These are phyloP conservation scores for Pseudopithomyces chartarum DNA, from an alignment of 2,329 filamentous ascomycete species.

Conservation along the genomic window DNA sequence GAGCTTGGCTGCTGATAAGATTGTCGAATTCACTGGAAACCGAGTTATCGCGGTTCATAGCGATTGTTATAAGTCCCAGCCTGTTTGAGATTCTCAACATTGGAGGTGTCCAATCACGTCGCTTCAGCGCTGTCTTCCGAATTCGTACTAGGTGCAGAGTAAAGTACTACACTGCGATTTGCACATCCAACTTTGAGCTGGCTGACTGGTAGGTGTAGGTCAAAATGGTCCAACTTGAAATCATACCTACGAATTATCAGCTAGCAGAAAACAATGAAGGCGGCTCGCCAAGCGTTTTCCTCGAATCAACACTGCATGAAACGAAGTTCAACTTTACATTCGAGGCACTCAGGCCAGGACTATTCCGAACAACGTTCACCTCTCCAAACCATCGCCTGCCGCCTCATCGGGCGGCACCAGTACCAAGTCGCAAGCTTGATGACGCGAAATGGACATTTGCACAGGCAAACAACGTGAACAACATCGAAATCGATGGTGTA, in stretches of 20 bases:
- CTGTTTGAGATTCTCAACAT: not conserved
- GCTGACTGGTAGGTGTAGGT: not conserved
- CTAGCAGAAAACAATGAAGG: not conserved
- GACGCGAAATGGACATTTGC: slow-evolving; percentile 35
- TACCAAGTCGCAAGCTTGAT: slow-evolving; percentile 48
- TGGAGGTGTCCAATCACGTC: too few relatives aligned
- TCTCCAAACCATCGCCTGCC: slow-evolving; percentile 66
- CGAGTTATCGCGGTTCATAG: not conserved
- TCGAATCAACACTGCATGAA: slow-evolving; percentile 20
- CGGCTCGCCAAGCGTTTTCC: not conserved
- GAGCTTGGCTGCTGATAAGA: not conserved
- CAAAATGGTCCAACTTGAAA: slow-evolving; percentile 4
- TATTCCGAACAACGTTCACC: slow-evolving; percentile 72
- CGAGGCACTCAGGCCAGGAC: slow-evolving; percentile 63
- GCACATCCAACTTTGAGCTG: not conserved
- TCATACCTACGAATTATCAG: slow-evolving; percentile 2
- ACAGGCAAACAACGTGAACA: slow-evolving; percentile 42
- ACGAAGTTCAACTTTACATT: slow-evolving; percentile 62
- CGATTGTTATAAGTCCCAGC: not conserved
- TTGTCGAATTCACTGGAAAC: not conserved
- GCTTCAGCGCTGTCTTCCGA: too few relatives aligned
- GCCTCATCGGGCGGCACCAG: slow-evolving; percentile 65
- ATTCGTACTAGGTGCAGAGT: too few relatives aligned
- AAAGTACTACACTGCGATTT: too few relatives aligned
- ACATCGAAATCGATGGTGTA: slow-evolving; percentile 56